Percentiles rank a stretch among this genome's conserved stretches.
Evolutionary conservation across 139 green algal species (phyloP).

Genomic region (Chlorella sorokiniana): DNA sequence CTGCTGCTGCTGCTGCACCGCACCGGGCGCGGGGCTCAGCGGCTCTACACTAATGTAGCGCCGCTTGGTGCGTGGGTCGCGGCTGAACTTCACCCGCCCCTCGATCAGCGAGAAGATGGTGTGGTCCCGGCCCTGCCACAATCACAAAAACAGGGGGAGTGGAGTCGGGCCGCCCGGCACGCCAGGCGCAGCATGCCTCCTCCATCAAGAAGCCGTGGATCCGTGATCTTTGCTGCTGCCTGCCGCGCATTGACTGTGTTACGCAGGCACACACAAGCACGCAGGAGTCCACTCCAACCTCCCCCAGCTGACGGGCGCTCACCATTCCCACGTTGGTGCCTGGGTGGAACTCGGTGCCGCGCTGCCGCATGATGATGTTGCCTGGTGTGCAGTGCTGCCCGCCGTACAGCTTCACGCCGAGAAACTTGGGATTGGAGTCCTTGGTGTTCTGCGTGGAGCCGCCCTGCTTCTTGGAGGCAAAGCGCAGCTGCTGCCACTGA

Average conservation of each 20-base stretch:
- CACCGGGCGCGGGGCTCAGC: neutral
- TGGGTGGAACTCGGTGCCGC: constrained; percentile 88
- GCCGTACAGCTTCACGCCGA: constrained; percentile 89
- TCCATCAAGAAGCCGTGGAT: no score
- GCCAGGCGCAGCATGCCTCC: neutral
- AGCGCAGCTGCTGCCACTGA: constrained; percentile 35
- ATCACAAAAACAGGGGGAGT: neutral
- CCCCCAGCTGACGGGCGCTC: neutral
- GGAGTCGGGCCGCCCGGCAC: no score
- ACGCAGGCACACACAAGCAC: neutral
- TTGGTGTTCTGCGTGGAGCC: constrained; percentile 85
- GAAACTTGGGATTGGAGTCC: constrained; percentile 84
- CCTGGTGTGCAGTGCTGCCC: constrained; percentile 80
- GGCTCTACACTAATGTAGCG: constrained; percentile 53
- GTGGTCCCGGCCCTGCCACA: constrained; percentile 77
- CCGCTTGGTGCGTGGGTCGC: constrained; percentile 38
- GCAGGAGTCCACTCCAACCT: neutral
- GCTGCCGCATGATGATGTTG: constrained; percentile 93
- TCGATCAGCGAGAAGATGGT: constrained; percentile 83
- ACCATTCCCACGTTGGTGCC: constrained; percentile 87
- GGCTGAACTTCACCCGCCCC: constrained; percentile 75
- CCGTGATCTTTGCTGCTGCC: no score
- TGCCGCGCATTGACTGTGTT: no score
- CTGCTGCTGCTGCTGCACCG: neutral
- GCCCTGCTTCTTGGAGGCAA: constrained; percentile 81